Base-by-base conservation (phyloP, 345 rosid genomes). In the Luvunga scandens region DNA sequence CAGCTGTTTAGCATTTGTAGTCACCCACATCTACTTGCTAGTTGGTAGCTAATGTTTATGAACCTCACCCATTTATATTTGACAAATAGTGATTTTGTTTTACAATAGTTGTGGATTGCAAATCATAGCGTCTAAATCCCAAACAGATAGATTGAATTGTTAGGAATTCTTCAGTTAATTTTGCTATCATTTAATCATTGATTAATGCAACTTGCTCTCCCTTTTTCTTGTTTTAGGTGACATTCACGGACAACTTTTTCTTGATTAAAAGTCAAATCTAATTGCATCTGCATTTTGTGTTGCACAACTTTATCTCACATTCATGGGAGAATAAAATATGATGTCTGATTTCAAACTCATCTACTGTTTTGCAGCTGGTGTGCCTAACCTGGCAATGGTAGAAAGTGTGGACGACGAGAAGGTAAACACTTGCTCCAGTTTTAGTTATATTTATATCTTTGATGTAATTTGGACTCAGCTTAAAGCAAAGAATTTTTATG, bases 401-500 rank as follows among this genome's bases (percentile, higher is more conserved):
- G 99, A 96, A 85, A 92, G 87, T 69, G 90, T 96, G 4, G 99
- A 96, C 36, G 93, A 92, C 86, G 88, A 89, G 81, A 96, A 96
- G 97, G 99, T 94, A 80, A 72, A 25, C 4, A 7, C 34, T 14
- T 36, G 33, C 28, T 33, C 55, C n/a, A 21, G 6, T 55, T 42
- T 59, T 3, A 57, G 31, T 59, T 34, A n/a, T 19, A 45, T 12
- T n/a, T 22, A n/a, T 34, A n/a, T 22, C 19, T 71, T 30, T 71
- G 42, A 25, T 75, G 31, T 45, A 7, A 4, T 18, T 56, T 18
- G 55, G 13, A 4, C 66, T 60, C 61, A 48, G 55, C 7, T 21
- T 16, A 72, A 72, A 56, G 48, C 13, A 10, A 72, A 13, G 24
- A 57, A 59, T 50, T 75, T 63, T 45, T 45, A 45, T 34, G 3